Evolutionary conservation across 1,139 yeast genomes (phyloP).

Genomic region (Nakaseomyces nivariensis): DNA sequence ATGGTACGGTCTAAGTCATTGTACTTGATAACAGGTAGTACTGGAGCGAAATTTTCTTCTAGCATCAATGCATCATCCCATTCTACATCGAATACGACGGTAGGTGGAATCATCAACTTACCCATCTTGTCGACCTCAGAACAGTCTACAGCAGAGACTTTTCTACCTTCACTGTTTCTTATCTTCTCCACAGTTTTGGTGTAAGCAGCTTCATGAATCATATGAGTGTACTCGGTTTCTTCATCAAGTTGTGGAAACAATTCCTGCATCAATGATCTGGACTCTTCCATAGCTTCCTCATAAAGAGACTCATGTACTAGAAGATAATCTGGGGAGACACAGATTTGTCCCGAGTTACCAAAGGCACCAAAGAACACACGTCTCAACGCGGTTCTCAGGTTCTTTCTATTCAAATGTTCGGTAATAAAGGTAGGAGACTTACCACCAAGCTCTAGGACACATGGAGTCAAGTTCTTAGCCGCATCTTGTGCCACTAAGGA

Average conservation of each 20-base stretch:
- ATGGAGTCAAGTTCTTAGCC: slow-evolving; percentile 75
- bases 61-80: slow-evolving; percentile 67
- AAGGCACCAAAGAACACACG: slow-evolving; percentile 74
- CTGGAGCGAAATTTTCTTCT: slow-evolving; percentile 77
- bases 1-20: slow-evolving; percentile 42
- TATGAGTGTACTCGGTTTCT: slow-evolving; percentile 44
- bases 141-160: slow-evolving; percentile 37
- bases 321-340: slow-evolving; percentile 81
- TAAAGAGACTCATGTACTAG: slow-evolving; percentile 52
- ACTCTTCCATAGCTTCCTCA: slow-evolving; percentile 41
- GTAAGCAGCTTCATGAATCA: slow-evolving; percentile 54
- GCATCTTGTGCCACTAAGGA: slow-evolving; percentile 71
- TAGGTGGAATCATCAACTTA: slow-evolving; percentile 58
- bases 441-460: slow-evolving; percentile 83
- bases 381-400: slow-evolving; percentile 46
- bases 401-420: slow-evolving; percentile 35
- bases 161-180: slow-evolving; percentile 49
- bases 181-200: slow-evolving; percentile 40
- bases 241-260: slow-evolving; percentile 37
- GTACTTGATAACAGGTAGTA: slow-evolving; percentile 63
- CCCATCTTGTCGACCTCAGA: slow-evolving; percentile 38
- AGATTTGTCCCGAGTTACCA: slow-evolving; percentile 80
- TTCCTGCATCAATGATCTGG: slow-evolving; percentile 37
- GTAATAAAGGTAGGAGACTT: slow-evolving; percentile 76
- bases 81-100: slow-evolving; percentile 50